Base-by-base conservation (phyloP, 139 green algal species). In the Coelastrella sp. region DNA sequence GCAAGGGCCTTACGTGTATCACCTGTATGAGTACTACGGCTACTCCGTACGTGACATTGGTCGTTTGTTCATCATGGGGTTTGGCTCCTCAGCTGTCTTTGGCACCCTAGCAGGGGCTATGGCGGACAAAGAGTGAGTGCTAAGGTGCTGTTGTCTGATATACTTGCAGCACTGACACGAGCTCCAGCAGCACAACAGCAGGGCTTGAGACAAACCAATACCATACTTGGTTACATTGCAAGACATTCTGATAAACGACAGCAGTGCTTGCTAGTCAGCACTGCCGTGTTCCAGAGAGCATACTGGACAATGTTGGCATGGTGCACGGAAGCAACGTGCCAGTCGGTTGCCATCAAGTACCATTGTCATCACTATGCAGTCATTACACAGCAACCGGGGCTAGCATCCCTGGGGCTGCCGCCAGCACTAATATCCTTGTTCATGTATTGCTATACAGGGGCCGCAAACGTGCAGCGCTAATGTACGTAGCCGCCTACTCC, bases 1-100 rank as follows among this genome's bases (percentile, higher is more conserved):
- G 77, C 98, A 99, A 81, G 98, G 98, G 3, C 98, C 98, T 0
- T 99, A 99, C 92, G 97, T 99, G 19, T 99, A 99, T 88, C 97
- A 97, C 4, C 93, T 99, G 85, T 99, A 99, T 80, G 91, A 98
- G 91, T 94, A 98, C 92, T 99, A 99, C 80, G 97, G 96, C n/a
- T 99, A 96, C 80, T 91, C 89, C 4, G 92, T 95, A 90, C 54
- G 95, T 94, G 96, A 98, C 85, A 99, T 99, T 79, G 98, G 98
- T 7, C 94, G 95, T 11, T 95, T 99, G 0, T 99, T 99, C 95
- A 99, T 99, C 78, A 98, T 98, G 32, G 98, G 98, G 22, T 99
- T 99, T 92, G 98, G 97, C 3, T 98, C 95, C 0, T 99, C 96
- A 61, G 98, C 99, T 96, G 92, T 99, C 13, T 99, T 99, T 89